Percentiles rank a stretch among this genome's conserved stretches.
phyloP scores from a whole-genome alignment of 306 rosid genomes.

The Prunus kanzakura region DNA sequence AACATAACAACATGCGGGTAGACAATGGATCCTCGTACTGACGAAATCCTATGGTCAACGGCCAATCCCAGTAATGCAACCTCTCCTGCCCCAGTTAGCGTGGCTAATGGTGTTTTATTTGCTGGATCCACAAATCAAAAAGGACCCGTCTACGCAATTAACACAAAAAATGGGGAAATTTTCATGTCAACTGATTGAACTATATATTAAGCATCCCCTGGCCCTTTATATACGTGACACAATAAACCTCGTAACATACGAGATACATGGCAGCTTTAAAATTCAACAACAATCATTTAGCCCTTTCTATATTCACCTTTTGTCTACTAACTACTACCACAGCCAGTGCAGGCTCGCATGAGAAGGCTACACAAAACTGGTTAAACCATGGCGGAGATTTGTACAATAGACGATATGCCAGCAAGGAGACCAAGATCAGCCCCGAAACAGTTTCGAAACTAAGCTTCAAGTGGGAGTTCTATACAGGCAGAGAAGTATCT shows the following conservation, averaged over 20 bases:
- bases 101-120: neutral
- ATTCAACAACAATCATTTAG: neutral
- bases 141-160: slow-evolving; percentile 39
- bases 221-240: no score
- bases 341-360: neutral
- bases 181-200: neutral
- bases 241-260: neutral
- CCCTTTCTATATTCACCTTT: neutral
- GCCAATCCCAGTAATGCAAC: slow-evolving; percentile 24
- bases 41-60: slow-evolving; percentile 39
- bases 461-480: slow-evolving; percentile 44
- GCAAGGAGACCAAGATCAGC: slow-evolving; percentile 41
- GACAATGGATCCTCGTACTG: slow-evolving; percentile 30
- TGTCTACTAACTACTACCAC: neutral
- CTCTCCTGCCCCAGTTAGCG: slow-evolving; percentile 29
- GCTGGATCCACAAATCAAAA: slow-evolving; percentile 26
- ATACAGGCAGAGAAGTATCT: slow-evolving; percentile 45
- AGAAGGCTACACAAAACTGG: slow-evolving; percentile 28
- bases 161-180: slow-evolving; percentile 18
- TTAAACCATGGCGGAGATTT: slow-evolving; percentile 57
- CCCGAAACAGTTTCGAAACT: slow-evolving; percentile 25
- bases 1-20: slow-evolving; percentile 10
- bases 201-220: no score
- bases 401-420: slow-evolving; percentile 49
- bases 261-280: neutral